Evolutionary conservation across 768 basidiomycete genomes (phyloP).

Genomic region (Phlegmacium glaucopus): DNA sequence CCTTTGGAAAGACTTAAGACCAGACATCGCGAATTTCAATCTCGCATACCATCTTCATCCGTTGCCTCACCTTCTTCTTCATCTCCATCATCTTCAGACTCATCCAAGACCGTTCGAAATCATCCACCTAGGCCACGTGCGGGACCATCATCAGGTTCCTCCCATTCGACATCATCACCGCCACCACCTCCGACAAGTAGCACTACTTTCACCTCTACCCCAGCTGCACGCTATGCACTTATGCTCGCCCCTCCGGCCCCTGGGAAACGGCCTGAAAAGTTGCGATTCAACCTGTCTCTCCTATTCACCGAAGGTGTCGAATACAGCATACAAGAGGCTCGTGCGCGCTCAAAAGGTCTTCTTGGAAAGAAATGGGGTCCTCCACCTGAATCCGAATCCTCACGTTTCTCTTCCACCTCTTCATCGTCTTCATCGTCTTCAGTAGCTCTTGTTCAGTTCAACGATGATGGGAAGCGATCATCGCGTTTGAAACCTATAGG

Average conservation of each 20-base stretch:
- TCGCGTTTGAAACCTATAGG: slow-evolving; percentile 36
- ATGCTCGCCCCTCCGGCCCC: slow-evolving; percentile 71
- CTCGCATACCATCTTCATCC: slow-evolving; percentile 38
- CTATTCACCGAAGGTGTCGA: slow-evolving; percentile 77
- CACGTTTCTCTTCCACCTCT: slow-evolving; percentile 24
- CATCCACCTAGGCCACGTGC: slow-evolving; percentile 7
- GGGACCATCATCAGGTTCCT: slow-evolving; percentile 11
- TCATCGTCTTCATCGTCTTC: slow-evolving; percentile 33
- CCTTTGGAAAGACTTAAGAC: slow-evolving; percentile 84
- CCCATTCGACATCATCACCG: slow-evolving; percentile 13
- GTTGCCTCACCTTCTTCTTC: slow-evolving; percentile 29
- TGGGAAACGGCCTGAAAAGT: slow-evolving; percentile 69
- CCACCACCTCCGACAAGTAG: slow-evolving; percentile 25
- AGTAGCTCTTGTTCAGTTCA: slow-evolving; percentile 51
- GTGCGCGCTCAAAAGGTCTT: slow-evolving; percentile 78
- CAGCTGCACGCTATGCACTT: slow-evolving; percentile 57
- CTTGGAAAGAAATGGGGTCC: slow-evolving; percentile 81
- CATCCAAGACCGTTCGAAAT: slow-evolving; percentile 14
- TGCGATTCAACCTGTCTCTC: slow-evolving; percentile 63
- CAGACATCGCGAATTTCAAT: slow-evolving; percentile 77
- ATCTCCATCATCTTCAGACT: slow-evolving; percentile 16
- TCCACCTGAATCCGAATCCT: slow-evolving; percentile 48
- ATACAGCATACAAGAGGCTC: slow-evolving; percentile 81
- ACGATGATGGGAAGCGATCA: slow-evolving; percentile 52
- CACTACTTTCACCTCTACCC: slow-evolving; percentile 33